Evolutionary conservation across 371 early-diverging fungal species (phyloP).

Genomic region (Circinella minor): DNA sequence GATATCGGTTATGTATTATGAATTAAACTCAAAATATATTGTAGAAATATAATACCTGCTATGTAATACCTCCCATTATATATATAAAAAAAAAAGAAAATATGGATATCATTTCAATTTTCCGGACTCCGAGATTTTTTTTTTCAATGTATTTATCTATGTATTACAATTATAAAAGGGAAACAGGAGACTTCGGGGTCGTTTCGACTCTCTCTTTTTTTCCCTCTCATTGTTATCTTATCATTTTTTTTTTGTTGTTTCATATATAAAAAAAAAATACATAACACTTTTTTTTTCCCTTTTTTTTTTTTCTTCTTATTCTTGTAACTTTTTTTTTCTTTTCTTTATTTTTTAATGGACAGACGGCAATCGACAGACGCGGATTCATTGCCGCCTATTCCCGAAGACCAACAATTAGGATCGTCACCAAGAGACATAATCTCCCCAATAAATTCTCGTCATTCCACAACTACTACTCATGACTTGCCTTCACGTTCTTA

Average conservation of each 20-base stretch:
- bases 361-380: conserved; percentile 7
- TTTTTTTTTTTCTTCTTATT: neutral
- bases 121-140: too few relatives aligned
- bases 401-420: neutral
- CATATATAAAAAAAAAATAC: neutral
- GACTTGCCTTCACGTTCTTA: conserved; percentile 55
- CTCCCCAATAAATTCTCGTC: conserved; percentile 7
- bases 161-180: neutral
- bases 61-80: too few relatives aligned
- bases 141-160: neutral
- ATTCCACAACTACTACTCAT: conserved; percentile 21
- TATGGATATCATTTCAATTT: too few relatives aligned
- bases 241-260: neutral
- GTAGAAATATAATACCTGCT: too few relatives aligned
- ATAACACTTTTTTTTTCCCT: neutral
- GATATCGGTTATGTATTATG: too few relatives aligned
- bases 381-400: conserved; percentile 8
- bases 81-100: too few relatives aligned
- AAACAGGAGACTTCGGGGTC: neutral
- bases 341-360: neutral
- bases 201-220: neutral
- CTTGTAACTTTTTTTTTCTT: too few relatives aligned
- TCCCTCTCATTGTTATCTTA: too few relatives aligned
- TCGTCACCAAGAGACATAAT: conserved; percentile 26
- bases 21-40: too few relatives aligned